These are phyloP conservation scores for Coriaria nepalensis DNA, from an alignment of 306 rosid genomes.

Conservation along the genomic window DNA sequence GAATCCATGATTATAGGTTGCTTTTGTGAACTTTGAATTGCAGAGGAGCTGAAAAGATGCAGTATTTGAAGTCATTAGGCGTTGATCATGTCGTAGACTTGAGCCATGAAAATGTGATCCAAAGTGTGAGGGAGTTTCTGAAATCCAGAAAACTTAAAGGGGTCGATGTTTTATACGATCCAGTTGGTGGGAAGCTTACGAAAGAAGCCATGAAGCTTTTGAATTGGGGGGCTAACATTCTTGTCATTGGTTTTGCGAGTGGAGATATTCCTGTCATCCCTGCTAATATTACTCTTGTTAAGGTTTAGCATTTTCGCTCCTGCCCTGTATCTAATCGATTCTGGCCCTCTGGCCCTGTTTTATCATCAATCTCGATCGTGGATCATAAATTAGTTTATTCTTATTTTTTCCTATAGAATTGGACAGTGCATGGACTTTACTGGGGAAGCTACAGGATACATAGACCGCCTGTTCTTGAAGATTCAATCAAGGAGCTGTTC, in stretches of 20 bases:
- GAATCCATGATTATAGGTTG: no score
- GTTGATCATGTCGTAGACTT: constrained; percentile 90
- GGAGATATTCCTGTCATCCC: constrained; percentile 92
- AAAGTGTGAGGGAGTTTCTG: constrained; percentile 60
- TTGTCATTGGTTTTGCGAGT: constrained; percentile 88
- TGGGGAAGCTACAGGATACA: constrained; percentile 89
- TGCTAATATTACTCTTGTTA: constrained; percentile 79
- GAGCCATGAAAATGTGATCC: constrained; percentile 37
- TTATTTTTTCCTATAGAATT: constrained; percentile 38
- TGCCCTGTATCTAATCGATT: background rate
- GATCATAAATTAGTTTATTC: background rate
- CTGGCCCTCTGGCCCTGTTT: background rate
- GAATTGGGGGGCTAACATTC: constrained; percentile 85
- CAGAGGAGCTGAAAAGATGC: constrained; percentile 79
- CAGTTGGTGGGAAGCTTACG: constrained; percentile 82
- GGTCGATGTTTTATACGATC: constrained; percentile 84
- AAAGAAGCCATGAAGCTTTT: constrained; percentile 64
- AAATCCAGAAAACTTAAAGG: constrained; percentile 65
- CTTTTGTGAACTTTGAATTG: constrained; percentile 12
- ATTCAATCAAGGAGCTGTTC: constrained; percentile 59
- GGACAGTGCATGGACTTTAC: constrained; percentile 96
- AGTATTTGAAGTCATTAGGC: constrained; percentile 58
- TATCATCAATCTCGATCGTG: background rate
- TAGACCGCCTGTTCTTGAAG: constrained; percentile 63
- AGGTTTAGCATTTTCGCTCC: constrained; percentile 32